These are phyloP conservation scores for Pythium biforme DNA, from an alignment of 352 stramenopile genomes.

Conservation along the genomic window DNA sequence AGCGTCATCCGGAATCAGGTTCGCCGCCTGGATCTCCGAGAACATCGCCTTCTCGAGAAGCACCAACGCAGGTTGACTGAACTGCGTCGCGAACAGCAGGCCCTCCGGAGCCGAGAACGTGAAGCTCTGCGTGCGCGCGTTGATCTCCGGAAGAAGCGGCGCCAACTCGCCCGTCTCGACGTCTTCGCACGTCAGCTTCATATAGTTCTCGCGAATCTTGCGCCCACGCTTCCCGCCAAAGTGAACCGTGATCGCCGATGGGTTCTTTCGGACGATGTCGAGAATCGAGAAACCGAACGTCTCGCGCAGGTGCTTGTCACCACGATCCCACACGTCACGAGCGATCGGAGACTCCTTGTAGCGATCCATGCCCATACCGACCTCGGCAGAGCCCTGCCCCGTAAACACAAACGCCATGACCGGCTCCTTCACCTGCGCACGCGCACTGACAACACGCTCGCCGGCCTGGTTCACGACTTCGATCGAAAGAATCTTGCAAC, in stretches of 20 bases:
- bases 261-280: slow-evolving; percentile 86
- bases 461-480: slow-evolving; percentile 71
- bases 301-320: slow-evolving; percentile 62
- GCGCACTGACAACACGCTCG: slow-evolving; percentile 74
- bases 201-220: slow-evolving; percentile 86
- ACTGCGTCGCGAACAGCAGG: slow-evolving; percentile 85
- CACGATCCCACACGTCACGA: slow-evolving; percentile 79
- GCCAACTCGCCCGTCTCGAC: slow-evolving; percentile 44
- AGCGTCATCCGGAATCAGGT: slow-evolving; percentile 72
- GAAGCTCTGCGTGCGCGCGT: slow-evolving; percentile 76
- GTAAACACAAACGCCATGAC: slow-evolving; percentile 86
- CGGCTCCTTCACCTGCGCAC: slow-evolving; percentile 64
- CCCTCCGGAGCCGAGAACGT: slow-evolving; percentile 75
- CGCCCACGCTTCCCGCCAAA: slow-evolving; percentile 82
- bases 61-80: slow-evolving; percentile 81
- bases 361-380: slow-evolving; percentile 89
- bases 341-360: slow-evolving; percentile 70
- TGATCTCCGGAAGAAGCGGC: slow-evolving; percentile 81
- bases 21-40: slow-evolving; percentile 67
- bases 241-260: slow-evolving; percentile 78
- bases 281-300: slow-evolving; percentile 89
- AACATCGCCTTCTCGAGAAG: slow-evolving; percentile 85
- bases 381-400: slow-evolving; percentile 76
- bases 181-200: slow-evolving; percentile 73
- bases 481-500: slow-evolving; percentile 67